phyloP scores from a whole-genome alignment of 2,329 filamentous ascomycete species.

The Neofusicoccum sp. region DNA sequence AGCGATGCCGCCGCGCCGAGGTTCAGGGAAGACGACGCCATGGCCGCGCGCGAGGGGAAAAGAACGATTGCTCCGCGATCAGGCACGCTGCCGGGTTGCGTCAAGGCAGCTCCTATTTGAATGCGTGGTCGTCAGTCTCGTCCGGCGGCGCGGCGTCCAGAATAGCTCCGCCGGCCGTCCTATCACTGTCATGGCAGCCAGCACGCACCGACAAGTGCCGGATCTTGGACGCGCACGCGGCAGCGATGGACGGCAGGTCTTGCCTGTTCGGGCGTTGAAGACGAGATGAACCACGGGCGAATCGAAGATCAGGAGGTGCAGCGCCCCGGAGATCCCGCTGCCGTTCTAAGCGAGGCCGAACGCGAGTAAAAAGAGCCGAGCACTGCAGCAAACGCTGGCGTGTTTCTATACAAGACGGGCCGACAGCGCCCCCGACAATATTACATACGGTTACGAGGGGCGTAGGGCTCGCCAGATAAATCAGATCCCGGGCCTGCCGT shows the following conservation, averaged over 20 bases:
- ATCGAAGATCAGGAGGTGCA: conserved; percentile 6
- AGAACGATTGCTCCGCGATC: not conserved
- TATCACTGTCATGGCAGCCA: conserved; percentile 5
- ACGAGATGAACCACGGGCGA: not conserved
- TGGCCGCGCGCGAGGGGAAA: not conserved
- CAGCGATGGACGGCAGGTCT: not conserved
- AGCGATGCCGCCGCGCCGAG: conserved; percentile 9
- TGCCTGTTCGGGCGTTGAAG: not conserved
- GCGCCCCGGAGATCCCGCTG: not conserved
- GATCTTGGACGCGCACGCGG: not conserved
- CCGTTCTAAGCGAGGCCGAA: not conserved
- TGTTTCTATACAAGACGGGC: not conserved
- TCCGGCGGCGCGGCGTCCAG: not conserved
- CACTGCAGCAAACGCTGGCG: not conserved
- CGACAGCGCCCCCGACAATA: not conserved
- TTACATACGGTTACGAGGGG: not conserved
- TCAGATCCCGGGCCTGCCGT: not conserved
- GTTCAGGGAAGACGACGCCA: not conserved
- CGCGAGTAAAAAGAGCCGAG: not conserved
- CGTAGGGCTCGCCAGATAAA: not conserved
- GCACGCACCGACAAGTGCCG: not conserved
- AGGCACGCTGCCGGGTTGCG: not conserved
- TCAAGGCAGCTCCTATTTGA: too few species aligned
- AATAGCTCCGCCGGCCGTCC: not conserved
- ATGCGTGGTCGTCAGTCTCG: not conserved